These are phyloP conservation scores for Yarrowia osloensis DNA, from an alignment of 805 yeast genomes.

Conservation along the genomic window DNA sequence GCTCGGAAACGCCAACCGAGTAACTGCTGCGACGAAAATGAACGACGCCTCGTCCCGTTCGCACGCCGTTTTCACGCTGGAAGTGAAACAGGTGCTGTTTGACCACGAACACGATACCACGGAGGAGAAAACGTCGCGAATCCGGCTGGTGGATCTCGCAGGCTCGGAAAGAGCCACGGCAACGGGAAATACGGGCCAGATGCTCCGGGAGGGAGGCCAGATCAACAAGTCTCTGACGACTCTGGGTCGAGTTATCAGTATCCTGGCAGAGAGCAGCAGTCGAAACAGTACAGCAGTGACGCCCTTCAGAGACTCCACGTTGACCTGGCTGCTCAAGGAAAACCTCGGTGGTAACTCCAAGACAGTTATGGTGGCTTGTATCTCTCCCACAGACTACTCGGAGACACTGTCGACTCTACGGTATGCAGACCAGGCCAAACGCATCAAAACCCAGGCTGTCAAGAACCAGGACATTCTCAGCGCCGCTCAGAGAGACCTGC, in stretches of 20 bases:
- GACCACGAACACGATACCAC: slow-evolving; percentile 41
- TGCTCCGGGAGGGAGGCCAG: slow-evolving; percentile 73
- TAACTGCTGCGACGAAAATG: slow-evolving; percentile 73
- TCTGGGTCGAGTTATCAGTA: slow-evolving; percentile 66
- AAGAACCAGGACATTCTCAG: slow-evolving; percentile 50
- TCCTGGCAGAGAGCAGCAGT: slow-evolving; percentile 48
- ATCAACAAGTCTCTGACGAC: slow-evolving; percentile 79
- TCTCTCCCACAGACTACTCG: slow-evolving; percentile 77
- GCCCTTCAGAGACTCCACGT: slow-evolving; percentile 73
- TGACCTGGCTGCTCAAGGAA: slow-evolving; percentile 76
- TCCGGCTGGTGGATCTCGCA: slow-evolving; percentile 76
- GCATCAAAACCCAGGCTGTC: slow-evolving; percentile 62
- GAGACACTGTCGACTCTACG: slow-evolving; percentile 75
- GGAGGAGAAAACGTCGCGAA: slow-evolving; percentile 56
- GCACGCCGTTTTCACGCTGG: slow-evolving; percentile 73
- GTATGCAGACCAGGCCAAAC: slow-evolving; percentile 76
- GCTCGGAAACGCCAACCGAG: slow-evolving; percentile 57
- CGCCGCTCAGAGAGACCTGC: slow-evolving; percentile 45
- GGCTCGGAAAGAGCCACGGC: slow-evolving; percentile 74
- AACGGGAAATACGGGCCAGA: slow-evolving; percentile 57
- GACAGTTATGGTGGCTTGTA: slow-evolving; percentile 84
- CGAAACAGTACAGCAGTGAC: slow-evolving; percentile 42
- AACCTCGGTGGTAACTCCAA: slow-evolving; percentile 83
- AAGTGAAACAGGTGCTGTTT: slow-evolving; percentile 57
- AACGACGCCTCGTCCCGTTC: slow-evolving; percentile 75